Evolutionary conservation across 2,329 filamentous ascomycete genomes (phyloP).

Genomic region (Fusarium longipes): DNA sequence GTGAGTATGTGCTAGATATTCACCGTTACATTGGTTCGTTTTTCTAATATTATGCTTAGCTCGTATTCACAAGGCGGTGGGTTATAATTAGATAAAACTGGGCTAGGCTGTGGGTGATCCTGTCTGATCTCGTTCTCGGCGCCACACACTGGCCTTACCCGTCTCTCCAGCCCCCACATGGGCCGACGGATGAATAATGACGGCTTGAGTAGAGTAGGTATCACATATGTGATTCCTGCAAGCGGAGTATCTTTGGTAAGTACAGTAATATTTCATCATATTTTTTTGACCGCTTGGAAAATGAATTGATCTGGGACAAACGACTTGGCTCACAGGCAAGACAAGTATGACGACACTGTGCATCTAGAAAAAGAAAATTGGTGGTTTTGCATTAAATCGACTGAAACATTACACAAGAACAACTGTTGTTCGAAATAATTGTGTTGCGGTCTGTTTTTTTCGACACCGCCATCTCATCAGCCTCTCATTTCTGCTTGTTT

Average conservation of each 20-base stretch:
- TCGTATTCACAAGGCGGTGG: conserved; percentile 5
- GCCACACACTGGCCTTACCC: not conserved
- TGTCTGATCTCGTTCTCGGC: conserved; percentile 3
- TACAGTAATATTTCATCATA: too few relatives aligned
- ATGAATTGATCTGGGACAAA: not conserved
- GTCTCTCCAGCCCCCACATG: not conserved
- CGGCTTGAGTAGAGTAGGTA: too few relatives aligned
- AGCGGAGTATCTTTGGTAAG: too few relatives aligned
- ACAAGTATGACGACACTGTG: not conserved
- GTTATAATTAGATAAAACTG: conserved; percentile 13
- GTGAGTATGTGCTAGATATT: conserved; percentile 1
- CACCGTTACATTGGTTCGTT: not conserved
- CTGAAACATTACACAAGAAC: not conserved
- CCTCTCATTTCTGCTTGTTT: not conserved
- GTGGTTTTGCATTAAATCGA: too few relatives aligned
- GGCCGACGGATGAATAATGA: not conserved
- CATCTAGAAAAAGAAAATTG: not conserved
- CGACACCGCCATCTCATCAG: not conserved
- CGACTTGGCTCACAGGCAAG: not conserved
- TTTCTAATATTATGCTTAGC: conserved; percentile 14
- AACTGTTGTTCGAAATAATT: not conserved
- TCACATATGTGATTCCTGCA: not conserved
- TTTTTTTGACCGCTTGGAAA: not conserved
- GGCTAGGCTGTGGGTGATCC: conserved; percentile 1
- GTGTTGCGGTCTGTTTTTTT: not conserved